These are phyloP conservation scores for Colletotrichum neosansevieriae DNA, from an alignment of 2,329 filamentous ascomycete species.

Conservation along the genomic window DNA sequence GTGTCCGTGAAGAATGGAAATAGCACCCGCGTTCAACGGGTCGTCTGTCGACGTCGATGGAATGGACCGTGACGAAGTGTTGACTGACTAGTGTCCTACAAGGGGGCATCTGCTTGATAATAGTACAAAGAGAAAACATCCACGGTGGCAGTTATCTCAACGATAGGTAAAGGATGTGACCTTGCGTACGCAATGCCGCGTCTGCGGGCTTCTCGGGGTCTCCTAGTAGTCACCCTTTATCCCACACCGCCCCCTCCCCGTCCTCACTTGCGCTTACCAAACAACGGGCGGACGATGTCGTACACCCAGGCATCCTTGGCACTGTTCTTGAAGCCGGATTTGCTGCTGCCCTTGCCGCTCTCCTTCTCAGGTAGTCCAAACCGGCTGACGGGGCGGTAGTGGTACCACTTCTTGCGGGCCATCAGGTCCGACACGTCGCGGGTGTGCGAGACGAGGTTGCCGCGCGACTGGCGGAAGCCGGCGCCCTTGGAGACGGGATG, in stretches of 20 bases:
- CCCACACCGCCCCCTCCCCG: neutral
- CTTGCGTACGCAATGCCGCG: constrained; percentile 1
- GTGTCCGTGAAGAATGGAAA: neutral
- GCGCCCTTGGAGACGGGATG: constrained; percentile 42
- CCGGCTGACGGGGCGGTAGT: constrained; percentile 52
- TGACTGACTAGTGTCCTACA: neutral
- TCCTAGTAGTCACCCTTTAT: too few species aligned
- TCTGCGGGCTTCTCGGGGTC: neutral
- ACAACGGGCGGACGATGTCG: constrained; percentile 51
- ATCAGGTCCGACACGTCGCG: constrained; percentile 52
- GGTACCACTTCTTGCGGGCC: constrained; percentile 52
- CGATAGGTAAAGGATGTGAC: neutral
- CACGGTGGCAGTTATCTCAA: neutral
- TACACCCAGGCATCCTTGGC: constrained; percentile 55
- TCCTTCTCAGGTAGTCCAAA: constrained; percentile 50
- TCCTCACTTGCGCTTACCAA: constrained; percentile 42
- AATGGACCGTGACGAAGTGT: neutral
- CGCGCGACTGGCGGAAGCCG: constrained; percentile 42
- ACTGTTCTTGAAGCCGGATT: constrained; percentile 33
- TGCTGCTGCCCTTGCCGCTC: constrained; percentile 44
- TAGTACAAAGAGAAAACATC: constrained; percentile 6
- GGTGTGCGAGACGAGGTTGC: constrained; percentile 52
- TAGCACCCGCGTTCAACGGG: neutral
- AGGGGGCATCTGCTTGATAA: constrained; percentile 12
- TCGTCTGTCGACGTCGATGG: neutral